Evolutionary conservation across 352 stramenopile species (phyloP), one percentile per base, ranked within the genome.

Genomic region (Phytophthora megakarya): DNA sequence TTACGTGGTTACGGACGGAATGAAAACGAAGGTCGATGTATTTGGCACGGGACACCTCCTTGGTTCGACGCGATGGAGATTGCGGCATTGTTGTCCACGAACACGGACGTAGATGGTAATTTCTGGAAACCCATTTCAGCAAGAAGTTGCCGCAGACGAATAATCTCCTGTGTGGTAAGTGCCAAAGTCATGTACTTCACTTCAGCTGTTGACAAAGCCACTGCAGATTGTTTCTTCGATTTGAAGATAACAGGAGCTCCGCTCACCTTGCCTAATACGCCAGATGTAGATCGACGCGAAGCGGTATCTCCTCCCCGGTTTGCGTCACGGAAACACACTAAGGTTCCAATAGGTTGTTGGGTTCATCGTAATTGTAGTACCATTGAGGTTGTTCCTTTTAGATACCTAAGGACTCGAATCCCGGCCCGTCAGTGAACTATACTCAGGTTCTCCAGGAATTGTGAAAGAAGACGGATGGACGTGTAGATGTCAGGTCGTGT

Each of bases 341-440:
- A 16, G 21, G n/a, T 8, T 19, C 18, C 39, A 16, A 18, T 10
- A 23, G 15, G 42, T 33, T 22, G 5, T 26, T 11, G 3, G 25
- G 5, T 6, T 5, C 25, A 22, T 18, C 23, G 45, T 25, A 52
- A 45, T 6, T 39, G 28, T 18, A 61, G 43, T 11, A 9, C 33
- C 4, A 13, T 16, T 4, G 5, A 5, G 10, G 16, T 22, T 12
- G 56, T 66, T 3, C 51, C 43, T 28, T 69, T 76, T 2, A 70
- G 26, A 19, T 73, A 72, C 3, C 42, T 25, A 0, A 69, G 16
- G 1, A 60, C 39, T 0, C 44, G 51, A 13, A 54, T 10, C 3
- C 45, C 52, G 22, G 32, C 63, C n/a, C 15, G 6, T 58, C 51
- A 73, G 35, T 72, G 68, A 13, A 70, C 45, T 18, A 67, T 22